A percentile compares a stretch with the other conserved stretches of the same genome.
Conservation (phyloP, 345 rosid genomes). For the Eucalyptus microcorys region DNA sequence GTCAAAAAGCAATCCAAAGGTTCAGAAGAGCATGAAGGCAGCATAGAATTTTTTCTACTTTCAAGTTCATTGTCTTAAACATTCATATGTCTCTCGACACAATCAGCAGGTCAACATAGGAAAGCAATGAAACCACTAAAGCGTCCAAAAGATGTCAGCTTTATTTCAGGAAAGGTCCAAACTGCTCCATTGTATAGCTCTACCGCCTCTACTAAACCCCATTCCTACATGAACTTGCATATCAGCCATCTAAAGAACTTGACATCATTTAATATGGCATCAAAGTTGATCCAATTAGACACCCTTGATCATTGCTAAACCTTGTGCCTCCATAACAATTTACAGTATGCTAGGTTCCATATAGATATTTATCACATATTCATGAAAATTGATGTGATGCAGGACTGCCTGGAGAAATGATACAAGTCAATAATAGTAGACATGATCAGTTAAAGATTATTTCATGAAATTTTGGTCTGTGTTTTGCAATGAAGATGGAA, state of each 20-base stretch:
- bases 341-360: no score
- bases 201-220: not conserved
- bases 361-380: no score
- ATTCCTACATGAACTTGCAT: not conserved
- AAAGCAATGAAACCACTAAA: not conserved
- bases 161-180: not conserved
- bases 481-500: constrained; percentile 77
- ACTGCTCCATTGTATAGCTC: not conserved
- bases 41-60: no score
- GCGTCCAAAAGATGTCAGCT: not conserved
- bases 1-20: not conserved
- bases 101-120: not conserved
- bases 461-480: constrained; percentile 55
- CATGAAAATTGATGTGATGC: no score
- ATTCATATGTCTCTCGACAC: not conserved
- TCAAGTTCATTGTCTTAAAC: not conserved
- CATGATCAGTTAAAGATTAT: no score
- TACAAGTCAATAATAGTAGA: no score
- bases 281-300: not conserved
- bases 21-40: not conserved
- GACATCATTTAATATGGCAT: no score
- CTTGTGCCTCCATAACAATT: not conserved
- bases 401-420: accelerated
- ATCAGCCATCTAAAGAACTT: not conserved
- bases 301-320: not conserved